A percentile compares a stretch with the other conserved stretches of the same genome.
phyloP scores from a whole-genome alignment of 2,329 filamentous ascomycete species.

The Neonectria coccinea region DNA sequence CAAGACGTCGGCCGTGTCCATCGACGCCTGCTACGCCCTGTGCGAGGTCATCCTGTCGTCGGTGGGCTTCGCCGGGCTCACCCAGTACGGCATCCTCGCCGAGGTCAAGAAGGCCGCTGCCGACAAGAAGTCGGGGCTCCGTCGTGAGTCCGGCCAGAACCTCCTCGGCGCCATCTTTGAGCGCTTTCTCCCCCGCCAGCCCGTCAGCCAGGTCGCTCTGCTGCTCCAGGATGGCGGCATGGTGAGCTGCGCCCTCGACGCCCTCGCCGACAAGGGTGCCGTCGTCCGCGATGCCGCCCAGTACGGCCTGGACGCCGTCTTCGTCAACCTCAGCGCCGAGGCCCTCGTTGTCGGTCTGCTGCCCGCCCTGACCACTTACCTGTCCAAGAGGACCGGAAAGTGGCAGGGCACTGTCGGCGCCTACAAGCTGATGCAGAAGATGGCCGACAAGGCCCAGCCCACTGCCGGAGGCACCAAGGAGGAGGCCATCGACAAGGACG shows the following conservation, averaged over 20 bases:
- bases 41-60: constrained; percentile 69
- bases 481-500: constrained; percentile 86
- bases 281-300: constrained; percentile 92
- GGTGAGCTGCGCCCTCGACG: constrained; percentile 80
- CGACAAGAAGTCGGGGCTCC: constrained; percentile 92
- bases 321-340: constrained; percentile 82
- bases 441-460: constrained; percentile 95
- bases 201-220: constrained; percentile 83
- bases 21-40: constrained; percentile 72
- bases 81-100: constrained; percentile 64
- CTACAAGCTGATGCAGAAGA: constrained; percentile 85
- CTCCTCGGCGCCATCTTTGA: constrained; percentile 94
- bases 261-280: constrained; percentile 87
- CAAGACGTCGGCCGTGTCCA: constrained; percentile 74
- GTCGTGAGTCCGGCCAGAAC: constrained; percentile 93
- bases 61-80: constrained; percentile 65
- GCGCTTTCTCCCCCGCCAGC: constrained; percentile 82
- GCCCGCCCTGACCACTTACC: constrained; percentile 79
- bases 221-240: constrained; percentile 83
- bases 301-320: constrained; percentile 92
- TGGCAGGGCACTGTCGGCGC: constrained; percentile 97
- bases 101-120: constrained; percentile 78
- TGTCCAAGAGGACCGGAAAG: constrained; percentile 87
- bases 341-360: constrained; percentile 85
- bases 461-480: constrained; percentile 82